Evolutionary conservation across 441 rosid genomes (phyloP).

Genomic region (Croton setiger): DNA sequence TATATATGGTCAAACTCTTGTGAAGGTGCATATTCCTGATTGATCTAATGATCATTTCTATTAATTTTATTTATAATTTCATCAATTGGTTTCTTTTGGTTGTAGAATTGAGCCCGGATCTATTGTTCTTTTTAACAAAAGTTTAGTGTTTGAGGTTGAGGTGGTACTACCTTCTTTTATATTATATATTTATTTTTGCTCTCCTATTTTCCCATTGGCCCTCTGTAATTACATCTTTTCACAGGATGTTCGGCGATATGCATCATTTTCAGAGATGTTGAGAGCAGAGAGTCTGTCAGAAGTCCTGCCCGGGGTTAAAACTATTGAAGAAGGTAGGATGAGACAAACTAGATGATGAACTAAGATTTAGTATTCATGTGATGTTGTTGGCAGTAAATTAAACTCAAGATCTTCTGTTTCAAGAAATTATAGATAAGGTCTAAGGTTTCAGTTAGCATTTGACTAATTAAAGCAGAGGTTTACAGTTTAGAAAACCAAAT

Average conservation of each 20-base stretch:
- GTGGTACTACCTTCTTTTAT: conserved; percentile 31
- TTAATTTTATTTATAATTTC: neutral
- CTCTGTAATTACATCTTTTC: conserved; percentile 24
- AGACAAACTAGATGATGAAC: neutral
- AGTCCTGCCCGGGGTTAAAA: conserved; percentile 63
- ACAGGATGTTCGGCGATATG: conserved; percentile 48
- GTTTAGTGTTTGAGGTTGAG: conserved; percentile 59
- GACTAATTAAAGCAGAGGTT: neutral
- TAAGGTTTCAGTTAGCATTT: neutral
- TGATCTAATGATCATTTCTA: neutral
- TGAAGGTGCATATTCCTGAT: neutral
- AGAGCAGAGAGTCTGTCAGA: conserved; percentile 48
- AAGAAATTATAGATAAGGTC: neutral
- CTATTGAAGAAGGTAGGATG: conserved; percentile 58
- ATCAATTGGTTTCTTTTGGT: conserved; percentile 23
- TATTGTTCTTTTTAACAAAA: conserved; percentile 53
- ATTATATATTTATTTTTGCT: conserved; percentile 17
- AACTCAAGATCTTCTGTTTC: neutral
- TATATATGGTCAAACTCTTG: neutral
- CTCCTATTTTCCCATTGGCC: conserved; percentile 6
- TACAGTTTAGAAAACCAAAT: neutral
- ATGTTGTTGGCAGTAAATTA: neutral
- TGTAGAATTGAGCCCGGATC: conserved; percentile 50
- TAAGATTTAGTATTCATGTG: neutral
- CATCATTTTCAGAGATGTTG: conserved; percentile 61